A percentile compares a stretch with the other conserved stretches of the same genome.
These are phyloP conservation scores for Phytopythium helicoides DNA, from an alignment of 352 stramenopile genomes.

Conservation along the genomic window DNA sequence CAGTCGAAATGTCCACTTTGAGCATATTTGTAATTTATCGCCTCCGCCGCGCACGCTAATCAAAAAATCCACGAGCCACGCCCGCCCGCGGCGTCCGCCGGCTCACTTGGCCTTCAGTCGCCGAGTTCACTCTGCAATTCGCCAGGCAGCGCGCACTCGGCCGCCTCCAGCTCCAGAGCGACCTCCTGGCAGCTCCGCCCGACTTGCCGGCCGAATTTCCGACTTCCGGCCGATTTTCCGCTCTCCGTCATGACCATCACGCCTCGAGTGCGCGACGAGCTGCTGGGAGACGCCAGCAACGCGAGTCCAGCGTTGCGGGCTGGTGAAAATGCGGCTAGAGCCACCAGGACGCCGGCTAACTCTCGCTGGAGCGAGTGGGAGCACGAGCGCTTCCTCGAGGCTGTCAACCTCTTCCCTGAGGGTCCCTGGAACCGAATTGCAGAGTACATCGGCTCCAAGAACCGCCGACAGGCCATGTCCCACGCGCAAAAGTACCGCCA, in stretches of 20 bases:
- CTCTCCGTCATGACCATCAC: conserved; percentile 2
- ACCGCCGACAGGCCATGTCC: conserved; percentile 31
- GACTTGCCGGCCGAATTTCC: too few species aligned
- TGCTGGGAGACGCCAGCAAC: neutral
- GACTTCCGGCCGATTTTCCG: too few species aligned
- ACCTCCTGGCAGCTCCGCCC: too few species aligned
- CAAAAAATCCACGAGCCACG: neutral
- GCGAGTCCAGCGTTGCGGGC: neutral
- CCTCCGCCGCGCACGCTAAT: neutral
- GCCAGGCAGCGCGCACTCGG: conserved; percentile 4
- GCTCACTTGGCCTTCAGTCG: neutral
- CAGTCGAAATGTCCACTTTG: too few species aligned
- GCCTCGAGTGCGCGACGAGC: neutral
- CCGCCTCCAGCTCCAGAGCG: neutral
- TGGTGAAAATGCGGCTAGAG: neutral
- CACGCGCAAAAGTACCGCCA: conserved; percentile 31
- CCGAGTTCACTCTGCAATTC: neutral
- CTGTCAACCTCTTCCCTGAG: conserved; percentile 29
- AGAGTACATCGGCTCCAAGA: conserved; percentile 17
- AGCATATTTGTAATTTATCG: too few species aligned
- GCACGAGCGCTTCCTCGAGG: conserved; percentile 45
- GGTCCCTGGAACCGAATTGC: conserved; percentile 42
- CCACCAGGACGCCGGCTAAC: conserved; percentile 3
- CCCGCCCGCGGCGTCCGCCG: neutral
- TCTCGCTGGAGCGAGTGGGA: conserved; percentile 21